Base-by-base conservation (phyloP, 352 stramenopile genomes). In the Phytophthora idaei region DNA sequence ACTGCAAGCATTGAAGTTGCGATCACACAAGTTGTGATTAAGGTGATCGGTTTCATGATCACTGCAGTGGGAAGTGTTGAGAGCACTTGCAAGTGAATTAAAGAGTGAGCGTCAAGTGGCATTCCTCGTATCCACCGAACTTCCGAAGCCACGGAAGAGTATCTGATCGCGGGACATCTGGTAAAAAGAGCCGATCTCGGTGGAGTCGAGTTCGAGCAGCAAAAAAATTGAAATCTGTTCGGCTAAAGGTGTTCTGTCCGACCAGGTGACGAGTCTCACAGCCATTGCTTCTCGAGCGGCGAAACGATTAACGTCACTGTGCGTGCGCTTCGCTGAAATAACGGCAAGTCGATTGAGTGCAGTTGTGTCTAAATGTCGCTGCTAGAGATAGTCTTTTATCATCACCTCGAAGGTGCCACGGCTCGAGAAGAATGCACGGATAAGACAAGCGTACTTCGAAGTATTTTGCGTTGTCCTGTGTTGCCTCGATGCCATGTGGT, bases 211-310 rank as follows among this genome's bases (percentile, higher is more conserved):
- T 57, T 68, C 65, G 65, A 69, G 61, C 66, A 70, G 61, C 65
- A 73, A 73, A 73, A 73, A 73, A 65, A 50, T 58, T 11, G 28
- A 50, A 69, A 64, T 68, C 52, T 67, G 51, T 73, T 58, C 59
- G 32, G 59, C n/a, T 12, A 47, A 47, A 47, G 41, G 54, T 5
- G 52, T 69, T 69, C 65, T 59, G 32, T 29, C 29, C 21, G n/a
- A 54, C 66, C 66, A 70, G 47, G 54, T 73, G 65, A 64, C 36
- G 41, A 39, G 6, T 48, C 27, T 27, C 21, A 64, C 45, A 39
- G 34, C 34, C 34, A 39, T 51, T 60, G 54, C 36, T 44, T 34
- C 42, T 66, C 34, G 15, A 14, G 14, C 15, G 10, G 5, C 11
- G 50, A 70, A 52, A 46, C 34, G 49, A 65, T 29, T 37, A 36